Base-by-base conservation (phyloP, 23 red algal species). In the Gracilaria domingensis region DNA sequence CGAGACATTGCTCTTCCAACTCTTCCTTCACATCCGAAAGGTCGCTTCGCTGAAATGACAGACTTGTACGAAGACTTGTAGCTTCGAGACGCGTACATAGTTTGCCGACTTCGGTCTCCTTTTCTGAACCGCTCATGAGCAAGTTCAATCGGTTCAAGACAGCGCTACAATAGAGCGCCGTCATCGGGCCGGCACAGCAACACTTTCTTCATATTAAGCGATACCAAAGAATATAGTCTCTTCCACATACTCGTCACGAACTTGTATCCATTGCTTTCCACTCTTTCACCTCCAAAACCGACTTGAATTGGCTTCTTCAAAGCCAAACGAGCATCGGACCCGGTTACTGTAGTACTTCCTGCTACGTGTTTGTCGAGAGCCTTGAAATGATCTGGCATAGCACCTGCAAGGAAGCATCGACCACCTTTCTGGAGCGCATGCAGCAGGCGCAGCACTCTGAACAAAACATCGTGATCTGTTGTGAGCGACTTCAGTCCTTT, bases 351-450 rank as follows among this genome's bases (percentile, higher is more conserved):
- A 17, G 36, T 36, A 23, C 25, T 64, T 13, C 54, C 79, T 20
- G 40, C 58, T 4, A 65, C 34, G 47, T 75, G 60, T 47, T 84
- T 81, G 70, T 94, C 83, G 0, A 94, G 55, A 30, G 60, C 74
- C 44, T 17, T 82, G n/a, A 96, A 81, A 48, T 82, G 89, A 82
- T 60, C 76, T 51, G 91, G 89, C 79, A 93, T 38, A n/a, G 81
- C 90, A 4, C 95, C 95, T 40, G 66, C 88, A 79, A 98, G 69
- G 13, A 98, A 18, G 91, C 96, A 98, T 48, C 96, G 91, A 0
- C 92, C 96, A 64, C 92, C 96, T 57, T 92, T 61, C 84, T 98
- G 92, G 62, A 85, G 75, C 17, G 96, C 96, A 56, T 98, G 96
- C 3, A 95, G 80, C 64, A 93, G 65, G 21, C 96, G 66, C 42